A percentile compares a stretch with the other conserved stretches of the same genome.
phyloP scores from a whole-genome alignment of 306 rosid genomes.

The Castanospermum australe region DNA sequence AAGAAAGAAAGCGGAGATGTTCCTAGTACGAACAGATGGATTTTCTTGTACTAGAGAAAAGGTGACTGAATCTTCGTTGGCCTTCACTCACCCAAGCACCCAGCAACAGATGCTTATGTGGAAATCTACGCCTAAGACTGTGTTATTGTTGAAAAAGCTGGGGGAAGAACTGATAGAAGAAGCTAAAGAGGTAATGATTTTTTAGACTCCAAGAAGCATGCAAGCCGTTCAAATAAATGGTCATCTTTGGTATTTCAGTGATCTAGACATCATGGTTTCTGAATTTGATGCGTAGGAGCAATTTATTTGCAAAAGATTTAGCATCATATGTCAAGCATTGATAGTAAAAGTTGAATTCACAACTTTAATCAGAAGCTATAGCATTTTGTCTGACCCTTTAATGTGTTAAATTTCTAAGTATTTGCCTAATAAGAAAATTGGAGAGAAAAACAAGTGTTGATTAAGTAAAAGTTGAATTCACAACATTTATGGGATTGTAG shows the following conservation, averaged over 20 bases:
- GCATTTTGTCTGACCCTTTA: neutral
- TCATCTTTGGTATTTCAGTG: neutral
- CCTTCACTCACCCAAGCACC: slow-evolving; percentile 95
- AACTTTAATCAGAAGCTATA: neutral
- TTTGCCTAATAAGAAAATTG: neutral
- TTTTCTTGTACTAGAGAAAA: slow-evolving; percentile 94
- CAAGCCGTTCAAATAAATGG: neutral
- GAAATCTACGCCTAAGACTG: slow-evolving; percentile 93
- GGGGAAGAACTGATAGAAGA: slow-evolving; percentile 94
- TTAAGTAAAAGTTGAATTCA: neutral
- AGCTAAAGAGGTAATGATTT: slow-evolving; percentile 81
- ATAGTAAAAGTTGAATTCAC: no score
- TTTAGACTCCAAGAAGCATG: neutral
- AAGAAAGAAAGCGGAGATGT: slow-evolving; percentile 99
- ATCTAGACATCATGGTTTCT: neutral
- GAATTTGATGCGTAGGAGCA: neutral
- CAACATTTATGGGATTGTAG: neutral
- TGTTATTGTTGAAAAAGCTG: slow-evolving; percentile 82
- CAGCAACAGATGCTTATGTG: slow-evolving; percentile 99
- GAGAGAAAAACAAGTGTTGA: neutral
- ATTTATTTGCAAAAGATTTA: slow-evolving; percentile 1
- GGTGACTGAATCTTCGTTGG: slow-evolving; percentile 96
- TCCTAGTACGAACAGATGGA: slow-evolving; percentile 95
- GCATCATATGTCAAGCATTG: neutral
- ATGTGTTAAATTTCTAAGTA: neutral